Evolutionary conservation across 2,329 filamentous ascomycete genomes (phyloP), one percentile per base, ranked within the genome.

Genomic region (Didymella arachidicola): DNA sequence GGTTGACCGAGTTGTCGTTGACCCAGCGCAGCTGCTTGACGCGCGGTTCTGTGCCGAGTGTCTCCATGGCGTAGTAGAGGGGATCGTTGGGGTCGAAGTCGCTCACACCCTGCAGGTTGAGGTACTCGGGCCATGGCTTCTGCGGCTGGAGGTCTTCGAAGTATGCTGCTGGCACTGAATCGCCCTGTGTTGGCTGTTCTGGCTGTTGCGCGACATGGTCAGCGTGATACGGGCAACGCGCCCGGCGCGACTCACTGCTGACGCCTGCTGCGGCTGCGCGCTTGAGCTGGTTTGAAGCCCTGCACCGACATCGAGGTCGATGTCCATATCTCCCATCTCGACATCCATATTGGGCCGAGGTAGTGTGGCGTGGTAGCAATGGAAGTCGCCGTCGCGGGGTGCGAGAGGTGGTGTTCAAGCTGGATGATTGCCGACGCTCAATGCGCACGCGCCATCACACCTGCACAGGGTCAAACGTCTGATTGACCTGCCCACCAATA

Each of bases 1-100:
- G 82, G 73, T 98, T 98, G 62, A 92, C 92, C 0, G 92, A 94
- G 7, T 87, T 88, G 77, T 99, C 95, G 75, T 98, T 92, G 65
- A 99, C 92, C 95, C 95, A 99, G 79, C 98, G 93, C 63, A 97
- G 82, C 61, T 70, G 64, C 48, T 72, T 73, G 41, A 72, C 86
- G 84, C 55, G 85, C 80, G 56, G 88, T 81, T 51, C 80, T 72
- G 54, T 83, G 81, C 79, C 70, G 22, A 85, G 92, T 75, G 95
- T 86, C 62, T 91, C 84, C 46, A 82, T 78, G 8, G 92, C 86
- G 69, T 93, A 97, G 59, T 84, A 82, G 67, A 90, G 89, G 68
- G 98, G 89, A 63, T 97, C 87, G 54, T 87, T 84, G 27, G 93
- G 93, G 30, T 89, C 91, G 73, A 98, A 81, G 42, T 89, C 87